Evolutionary conservation across 306 rosid genomes (phyloP).

Genomic region (Lithocarpus polystachyus): DNA sequence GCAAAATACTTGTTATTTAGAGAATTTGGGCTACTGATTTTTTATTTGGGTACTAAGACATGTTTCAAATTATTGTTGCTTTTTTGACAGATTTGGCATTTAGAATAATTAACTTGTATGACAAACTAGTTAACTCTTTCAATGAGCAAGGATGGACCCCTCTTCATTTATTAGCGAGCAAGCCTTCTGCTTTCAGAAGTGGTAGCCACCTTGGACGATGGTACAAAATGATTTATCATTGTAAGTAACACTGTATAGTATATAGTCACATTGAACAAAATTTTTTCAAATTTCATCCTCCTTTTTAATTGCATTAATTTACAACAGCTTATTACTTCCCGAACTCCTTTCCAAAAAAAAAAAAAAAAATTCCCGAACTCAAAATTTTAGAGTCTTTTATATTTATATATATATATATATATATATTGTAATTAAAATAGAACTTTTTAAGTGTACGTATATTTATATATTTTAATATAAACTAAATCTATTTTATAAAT

Average conservation of each 20-base stretch:
- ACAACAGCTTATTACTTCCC: background rate
- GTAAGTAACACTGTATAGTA: conserved; percentile 7
- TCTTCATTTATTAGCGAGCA: conserved; percentile 54
- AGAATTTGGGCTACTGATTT: too few relatives aligned
- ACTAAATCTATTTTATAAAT: too few relatives aligned
- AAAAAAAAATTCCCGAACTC: too few relatives aligned
- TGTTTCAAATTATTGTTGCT: background rate
- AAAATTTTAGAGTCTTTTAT: too few relatives aligned
- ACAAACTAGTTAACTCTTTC: conserved; percentile 8
- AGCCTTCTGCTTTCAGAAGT: conserved; percentile 54
- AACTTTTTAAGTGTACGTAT: too few relatives aligned
- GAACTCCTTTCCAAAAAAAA: background rate
- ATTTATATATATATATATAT: too few relatives aligned
- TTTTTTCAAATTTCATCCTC: background rate
- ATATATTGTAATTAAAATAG: too few relatives aligned
- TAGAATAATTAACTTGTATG: conserved; percentile 42
- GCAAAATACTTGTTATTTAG: too few relatives aligned
- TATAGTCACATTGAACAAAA: too few relatives aligned
- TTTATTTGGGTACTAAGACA: background rate
- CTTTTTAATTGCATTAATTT: background rate
- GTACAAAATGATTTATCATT: conserved; percentile 27
- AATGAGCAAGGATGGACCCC: conserved; percentile 41
- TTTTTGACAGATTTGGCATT: conserved; percentile 52
- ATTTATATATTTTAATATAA: too few relatives aligned
- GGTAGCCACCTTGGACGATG: conserved; percentile 34